Conservation (phyloP, 1,284 basidiomycete genomes). For the Agroathelia rolfsii region DNA sequence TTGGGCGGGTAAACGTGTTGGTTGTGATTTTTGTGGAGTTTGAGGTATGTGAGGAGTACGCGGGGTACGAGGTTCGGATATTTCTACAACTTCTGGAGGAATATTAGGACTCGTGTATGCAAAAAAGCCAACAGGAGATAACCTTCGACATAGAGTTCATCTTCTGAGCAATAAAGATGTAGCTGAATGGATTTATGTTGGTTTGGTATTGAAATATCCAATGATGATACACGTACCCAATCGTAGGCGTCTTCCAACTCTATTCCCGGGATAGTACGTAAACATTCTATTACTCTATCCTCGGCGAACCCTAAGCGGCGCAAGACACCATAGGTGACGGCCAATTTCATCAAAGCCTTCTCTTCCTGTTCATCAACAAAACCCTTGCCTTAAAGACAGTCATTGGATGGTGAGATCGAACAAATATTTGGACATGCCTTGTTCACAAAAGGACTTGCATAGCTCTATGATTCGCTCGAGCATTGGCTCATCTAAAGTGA, state of each 20-base stretch:
- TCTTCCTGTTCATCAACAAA: slow-evolving; percentile 50
- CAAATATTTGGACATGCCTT: not conserved
- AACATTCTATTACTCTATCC: slow-evolving; percentile 59
- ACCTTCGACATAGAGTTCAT: slow-evolving; percentile 43
- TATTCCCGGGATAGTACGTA: slow-evolving; percentile 50
- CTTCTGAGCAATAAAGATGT: slow-evolving; percentile 55
- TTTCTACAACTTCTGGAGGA: too few relatives aligned
- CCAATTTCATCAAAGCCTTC: slow-evolving; percentile 64
- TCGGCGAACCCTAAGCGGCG: slow-evolving; percentile 76
- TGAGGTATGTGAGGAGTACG: too few relatives aligned
- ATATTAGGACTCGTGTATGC: too few relatives aligned
- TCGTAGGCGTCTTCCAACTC: slow-evolving; percentile 89
- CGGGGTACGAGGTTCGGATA: too few relatives aligned
- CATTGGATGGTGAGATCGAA: too few relatives aligned
- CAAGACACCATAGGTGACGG: slow-evolving; percentile 77
- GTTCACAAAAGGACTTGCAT: slow-evolving; percentile 28
- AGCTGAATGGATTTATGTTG: slow-evolving; percentile 39
- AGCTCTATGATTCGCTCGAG: slow-evolving; percentile 40
- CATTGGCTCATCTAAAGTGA: slow-evolving; percentile 69
- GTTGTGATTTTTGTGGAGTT: too few relatives aligned
- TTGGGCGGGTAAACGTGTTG: too few relatives aligned
- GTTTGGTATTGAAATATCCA: not conserved
- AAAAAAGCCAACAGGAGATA: slow-evolving; percentile 1
- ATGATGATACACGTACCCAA: slow-evolving; percentile 56
- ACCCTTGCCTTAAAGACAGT: slow-evolving; percentile 21